Conservation (phyloP, 495 filamentous ascomycete species). For the Tuber magnatum region DNA sequence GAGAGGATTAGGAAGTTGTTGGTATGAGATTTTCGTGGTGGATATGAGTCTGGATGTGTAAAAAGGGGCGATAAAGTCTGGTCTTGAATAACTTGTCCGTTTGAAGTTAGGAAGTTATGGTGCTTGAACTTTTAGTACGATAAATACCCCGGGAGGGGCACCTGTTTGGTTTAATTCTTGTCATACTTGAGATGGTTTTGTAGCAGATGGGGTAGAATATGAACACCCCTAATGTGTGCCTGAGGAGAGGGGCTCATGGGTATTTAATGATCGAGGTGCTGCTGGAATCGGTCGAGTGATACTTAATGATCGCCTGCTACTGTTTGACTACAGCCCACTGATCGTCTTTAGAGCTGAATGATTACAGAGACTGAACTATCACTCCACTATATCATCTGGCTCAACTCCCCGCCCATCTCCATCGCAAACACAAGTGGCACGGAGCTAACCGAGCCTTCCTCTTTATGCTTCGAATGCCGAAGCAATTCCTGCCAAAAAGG, state of each 20-base stretch:
- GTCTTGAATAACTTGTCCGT: neutral
- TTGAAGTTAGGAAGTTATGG: neutral
- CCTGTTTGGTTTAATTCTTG: neutral
- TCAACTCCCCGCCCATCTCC: neutral
- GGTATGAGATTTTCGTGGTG: neutral
- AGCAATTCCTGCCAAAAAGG: neutral
- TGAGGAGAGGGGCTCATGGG: neutral
- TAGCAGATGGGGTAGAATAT: neutral
- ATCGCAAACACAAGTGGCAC: neutral
- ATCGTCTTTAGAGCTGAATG: neutral
- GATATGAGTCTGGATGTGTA: too few species aligned
- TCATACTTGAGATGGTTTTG: neutral
- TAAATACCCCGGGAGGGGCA: too few species aligned
- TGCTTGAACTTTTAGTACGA: neutral
- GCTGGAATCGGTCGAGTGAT: neutral
- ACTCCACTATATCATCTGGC: neutral
- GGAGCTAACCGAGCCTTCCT: neutral
- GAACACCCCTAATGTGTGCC: neutral
- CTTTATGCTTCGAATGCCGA: neutral
- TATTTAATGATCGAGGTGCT: neutral
- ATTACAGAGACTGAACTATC: neutral
- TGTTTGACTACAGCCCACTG: neutral
- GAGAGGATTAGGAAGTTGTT: neutral
- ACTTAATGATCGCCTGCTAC: neutral
- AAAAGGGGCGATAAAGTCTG: too few species aligned